Evolutionary conservation across 2,329 filamentous ascomycete species (phyloP).

Genomic region (Trichoderma lentiforme): DNA sequence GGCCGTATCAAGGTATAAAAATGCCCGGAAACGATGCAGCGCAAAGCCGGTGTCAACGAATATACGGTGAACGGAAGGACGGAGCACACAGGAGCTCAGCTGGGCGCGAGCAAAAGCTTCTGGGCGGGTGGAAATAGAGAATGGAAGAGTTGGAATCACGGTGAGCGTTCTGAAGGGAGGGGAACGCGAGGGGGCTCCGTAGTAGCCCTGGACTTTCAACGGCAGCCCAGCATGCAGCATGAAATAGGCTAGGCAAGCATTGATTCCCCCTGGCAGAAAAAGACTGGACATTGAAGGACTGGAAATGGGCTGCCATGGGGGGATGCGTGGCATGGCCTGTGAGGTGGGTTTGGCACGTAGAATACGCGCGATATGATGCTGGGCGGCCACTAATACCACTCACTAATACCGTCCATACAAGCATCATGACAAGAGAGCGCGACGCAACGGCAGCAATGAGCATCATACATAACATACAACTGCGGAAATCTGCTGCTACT

Average conservation of each 20-base stretch:
- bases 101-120: background rate
- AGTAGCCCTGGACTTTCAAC: constrained; percentile 8
- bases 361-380: background rate
- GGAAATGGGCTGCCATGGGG: constrained; percentile 5
- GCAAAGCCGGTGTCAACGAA: background rate
- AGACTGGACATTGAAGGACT: constrained; percentile 15
- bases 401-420: background rate
- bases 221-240: constrained; percentile 12
- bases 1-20: background rate
- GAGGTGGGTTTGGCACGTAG: background rate
- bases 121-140: background rate
- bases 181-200: constrained; percentile 12
- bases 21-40: background rate
- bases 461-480: background rate
- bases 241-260: constrained; percentile 17
- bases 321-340: constrained; percentile 5
- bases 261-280: constrained; percentile 4
- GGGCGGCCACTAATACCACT: background rate
- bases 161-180: constrained; percentile 14
- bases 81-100: background rate
- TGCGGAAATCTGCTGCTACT: background rate
- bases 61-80: background rate
- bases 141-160: constrained; percentile 13
- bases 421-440: background rate
- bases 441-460: background rate